Conservation (phyloP, 2,329 filamentous ascomycete genomes). For the Penicillium freii region DNA sequence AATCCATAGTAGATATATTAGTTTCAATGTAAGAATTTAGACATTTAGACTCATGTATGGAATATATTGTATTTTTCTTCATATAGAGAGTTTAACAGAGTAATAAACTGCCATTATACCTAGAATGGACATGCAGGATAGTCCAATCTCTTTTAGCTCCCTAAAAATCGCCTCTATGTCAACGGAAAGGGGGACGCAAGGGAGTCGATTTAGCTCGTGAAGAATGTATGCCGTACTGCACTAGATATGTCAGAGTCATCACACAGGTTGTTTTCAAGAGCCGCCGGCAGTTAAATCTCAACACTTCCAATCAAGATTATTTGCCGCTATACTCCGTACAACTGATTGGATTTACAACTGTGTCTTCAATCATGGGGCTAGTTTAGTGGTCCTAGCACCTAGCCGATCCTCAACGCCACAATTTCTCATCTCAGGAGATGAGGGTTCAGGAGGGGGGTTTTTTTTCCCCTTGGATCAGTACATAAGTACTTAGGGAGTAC, state of each 20-base stretch:
- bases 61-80: not conserved
- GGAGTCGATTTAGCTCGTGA: constrained; percentile 3
- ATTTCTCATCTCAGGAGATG: not conserved
- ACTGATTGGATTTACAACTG: not conserved
- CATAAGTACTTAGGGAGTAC: not conserved
- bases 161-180: not conserved
- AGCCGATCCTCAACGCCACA: constrained; percentile 11
- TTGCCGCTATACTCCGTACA: not conserved
- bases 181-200: not conserved
- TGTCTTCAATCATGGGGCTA: constrained; percentile 6
- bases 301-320: not conserved
- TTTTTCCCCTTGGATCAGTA: not conserved
- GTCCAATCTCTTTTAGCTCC: constrained; percentile 8
- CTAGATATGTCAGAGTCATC: not conserved
- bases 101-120: not conserved
- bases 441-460: not conserved
- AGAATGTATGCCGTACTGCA: not conserved
- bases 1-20: not conserved
- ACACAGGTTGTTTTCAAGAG: not conserved
- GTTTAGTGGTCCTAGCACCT: constrained; percentile 5
- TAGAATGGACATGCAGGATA: not conserved
- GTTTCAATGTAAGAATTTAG: not conserved
- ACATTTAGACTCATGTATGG: not conserved
- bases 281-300: constrained; percentile 1
- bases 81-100: not conserved